Percentiles rank a stretch among this genome's conserved stretches.
Evolutionary conservation across 2,329 filamentous ascomycete genomes (phyloP).

Genomic region (Penicillium sp.): DNA sequence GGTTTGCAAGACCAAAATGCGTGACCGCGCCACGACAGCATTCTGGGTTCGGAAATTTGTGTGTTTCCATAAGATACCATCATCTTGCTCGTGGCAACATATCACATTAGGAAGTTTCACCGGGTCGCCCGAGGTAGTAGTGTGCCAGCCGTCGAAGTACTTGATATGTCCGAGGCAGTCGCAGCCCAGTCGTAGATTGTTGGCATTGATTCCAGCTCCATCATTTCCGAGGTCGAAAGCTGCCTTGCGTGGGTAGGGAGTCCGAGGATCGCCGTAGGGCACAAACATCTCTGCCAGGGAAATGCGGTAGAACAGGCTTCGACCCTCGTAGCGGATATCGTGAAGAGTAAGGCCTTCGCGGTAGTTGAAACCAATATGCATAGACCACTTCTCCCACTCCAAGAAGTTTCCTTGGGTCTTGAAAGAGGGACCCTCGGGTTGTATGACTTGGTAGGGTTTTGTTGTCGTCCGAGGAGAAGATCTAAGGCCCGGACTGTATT

Average conservation of each 20-base stretch:
- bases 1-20: slow-evolving; percentile 40
- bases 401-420: slow-evolving; percentile 30
- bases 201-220: slow-evolving; percentile 46
- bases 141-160: slow-evolving; percentile 46
- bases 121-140: slow-evolving; percentile 35
- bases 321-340: slow-evolving; percentile 42
- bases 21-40: slow-evolving; percentile 35
- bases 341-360: slow-evolving; percentile 47
- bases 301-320: slow-evolving; percentile 45
- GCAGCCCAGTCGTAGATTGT: slow-evolving; percentile 44
- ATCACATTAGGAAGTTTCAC: slow-evolving; percentile 44
- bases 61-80: slow-evolving; percentile 45
- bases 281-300: slow-evolving; percentile 49
- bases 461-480: slow-evolving; percentile 35
- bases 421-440: slow-evolving; percentile 41
- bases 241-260: slow-evolving; percentile 45
- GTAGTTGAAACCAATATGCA: slow-evolving; percentile 48
- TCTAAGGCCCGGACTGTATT: slow-evolving; percentile 38
- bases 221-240: slow-evolving; percentile 50
- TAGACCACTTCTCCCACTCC: slow-evolving; percentile 47
- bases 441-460: slow-evolving; percentile 39
- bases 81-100: slow-evolving; percentile 45
- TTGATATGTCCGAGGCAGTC: slow-evolving; percentile 49
- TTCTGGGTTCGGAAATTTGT: slow-evolving; percentile 41
- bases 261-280: slow-evolving; percentile 45